These are phyloP conservation scores for Odonthalia washingtoniensis DNA, from an alignment of 31 red algal genomes.

Conservation along the genomic window DNA sequence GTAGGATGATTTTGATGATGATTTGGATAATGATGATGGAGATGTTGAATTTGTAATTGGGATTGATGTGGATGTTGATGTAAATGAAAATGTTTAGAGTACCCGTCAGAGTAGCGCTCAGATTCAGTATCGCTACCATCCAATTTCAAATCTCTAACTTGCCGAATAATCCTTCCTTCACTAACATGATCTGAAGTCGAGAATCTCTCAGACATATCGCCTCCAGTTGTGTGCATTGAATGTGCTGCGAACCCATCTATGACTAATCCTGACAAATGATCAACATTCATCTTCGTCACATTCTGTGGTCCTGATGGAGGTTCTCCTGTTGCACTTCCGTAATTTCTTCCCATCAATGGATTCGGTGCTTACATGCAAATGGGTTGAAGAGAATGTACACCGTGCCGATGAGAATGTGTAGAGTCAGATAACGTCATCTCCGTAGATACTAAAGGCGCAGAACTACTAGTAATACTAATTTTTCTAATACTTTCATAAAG, in stretches of 20 bases:
- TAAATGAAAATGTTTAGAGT: no score
- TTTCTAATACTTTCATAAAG: no score
- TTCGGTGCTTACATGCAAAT: neutral
- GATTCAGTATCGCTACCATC: conserved; percentile 69
- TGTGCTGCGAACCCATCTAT: neutral
- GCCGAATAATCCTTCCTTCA: conserved; percentile 40
- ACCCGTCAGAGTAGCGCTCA: conserved; percentile 63
- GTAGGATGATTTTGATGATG: no score
- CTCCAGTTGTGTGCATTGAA: neutral
- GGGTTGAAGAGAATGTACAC: neutral
- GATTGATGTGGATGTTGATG: no score
- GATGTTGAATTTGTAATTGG: no score
- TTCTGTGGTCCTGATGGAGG: no score
- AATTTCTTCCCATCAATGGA: no score
- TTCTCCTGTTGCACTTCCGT: no score
- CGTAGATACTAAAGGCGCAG: no score
- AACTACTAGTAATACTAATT: no score
- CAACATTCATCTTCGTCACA: neutral
- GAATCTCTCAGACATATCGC: neutral
- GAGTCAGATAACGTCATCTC: no score
- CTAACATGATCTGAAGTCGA: conserved; percentile 14
- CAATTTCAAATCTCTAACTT: conserved; percentile 45
- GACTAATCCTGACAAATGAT: neutral
- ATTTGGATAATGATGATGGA: no score
- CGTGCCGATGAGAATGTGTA: neutral